Evolutionary conservation across 192 early-diverging fungal genomes (phyloP).

Genomic region (Phycomyces nitens): DNA sequence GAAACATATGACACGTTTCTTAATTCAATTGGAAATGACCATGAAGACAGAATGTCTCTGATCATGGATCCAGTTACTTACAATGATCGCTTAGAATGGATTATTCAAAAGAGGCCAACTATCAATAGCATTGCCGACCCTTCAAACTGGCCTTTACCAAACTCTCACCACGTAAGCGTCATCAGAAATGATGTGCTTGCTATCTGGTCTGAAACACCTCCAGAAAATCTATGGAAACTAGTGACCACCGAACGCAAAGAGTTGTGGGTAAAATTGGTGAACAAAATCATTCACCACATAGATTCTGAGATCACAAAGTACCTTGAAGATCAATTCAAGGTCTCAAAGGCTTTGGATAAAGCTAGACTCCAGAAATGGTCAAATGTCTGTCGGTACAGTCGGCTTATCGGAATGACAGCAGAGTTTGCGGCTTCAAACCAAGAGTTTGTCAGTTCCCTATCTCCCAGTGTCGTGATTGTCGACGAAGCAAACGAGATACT

Average conservation of each 20-base stretch:
- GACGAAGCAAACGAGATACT: slow-evolving; percentile 25
- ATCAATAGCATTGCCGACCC: background rate
- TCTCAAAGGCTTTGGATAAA: slow-evolving; percentile 3
- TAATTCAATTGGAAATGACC: too few species aligned
- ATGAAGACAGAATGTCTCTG: too few species aligned
- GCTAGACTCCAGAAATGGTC: slow-evolving; percentile 4
- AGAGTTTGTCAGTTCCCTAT: slow-evolving; percentile 12
- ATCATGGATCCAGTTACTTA: too few species aligned
- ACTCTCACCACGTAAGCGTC: background rate
- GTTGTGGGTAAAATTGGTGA: background rate
- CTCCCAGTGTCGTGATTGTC: slow-evolving; percentile 20
- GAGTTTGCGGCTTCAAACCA: slow-evolving; percentile 25
- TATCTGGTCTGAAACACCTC: background rate
- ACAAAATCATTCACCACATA: background rate
- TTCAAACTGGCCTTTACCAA: background rate
- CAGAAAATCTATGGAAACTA: background rate
- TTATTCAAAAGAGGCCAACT: too few species aligned
- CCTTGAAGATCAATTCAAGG: slow-evolving; percentile 4
- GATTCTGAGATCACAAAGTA: slow-evolving; percentile 9
- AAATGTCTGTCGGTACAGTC: slow-evolving; percentile 13
- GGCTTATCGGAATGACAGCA: slow-evolving; percentile 32
- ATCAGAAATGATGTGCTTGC: background rate
- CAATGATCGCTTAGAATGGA: too few species aligned
- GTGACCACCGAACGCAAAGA: background rate
- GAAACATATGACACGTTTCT: too few species aligned